Conservation (phyloP, 2,329 filamentous ascomycete genomes). For the Tolypocladium ovalisporum region DNA sequence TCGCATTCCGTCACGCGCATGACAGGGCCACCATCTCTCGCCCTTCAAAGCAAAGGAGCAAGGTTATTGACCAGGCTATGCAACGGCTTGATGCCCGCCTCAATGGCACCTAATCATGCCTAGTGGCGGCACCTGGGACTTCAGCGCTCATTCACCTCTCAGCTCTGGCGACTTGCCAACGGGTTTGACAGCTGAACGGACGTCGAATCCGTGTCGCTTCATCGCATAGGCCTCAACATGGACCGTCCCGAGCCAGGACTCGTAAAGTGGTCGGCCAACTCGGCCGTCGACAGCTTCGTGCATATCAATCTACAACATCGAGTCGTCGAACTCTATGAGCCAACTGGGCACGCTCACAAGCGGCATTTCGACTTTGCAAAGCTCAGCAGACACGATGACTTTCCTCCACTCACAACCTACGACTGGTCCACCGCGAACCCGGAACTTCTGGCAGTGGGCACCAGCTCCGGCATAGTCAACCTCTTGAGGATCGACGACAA, state of each 20-base stretch:
- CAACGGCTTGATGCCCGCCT: background rate
- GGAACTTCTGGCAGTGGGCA: constrained; percentile 64
- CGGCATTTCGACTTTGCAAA: constrained; percentile 47
- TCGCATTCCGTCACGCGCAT: background rate
- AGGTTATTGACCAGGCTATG: background rate
- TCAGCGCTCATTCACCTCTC: background rate
- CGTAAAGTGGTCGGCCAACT: constrained; percentile 55
- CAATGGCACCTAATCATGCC: background rate
- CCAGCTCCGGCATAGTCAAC: constrained; percentile 63
- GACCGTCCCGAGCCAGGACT: constrained; percentile 52
- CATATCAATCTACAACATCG: constrained; percentile 55
- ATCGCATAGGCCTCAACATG: constrained; percentile 23
- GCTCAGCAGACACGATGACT: constrained; percentile 49
- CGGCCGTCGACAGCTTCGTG: constrained; percentile 47
- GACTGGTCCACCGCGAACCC: constrained; percentile 55
- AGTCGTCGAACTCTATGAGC: constrained; percentile 51
- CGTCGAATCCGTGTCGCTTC: background rate
- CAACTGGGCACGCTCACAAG: constrained; percentile 45
- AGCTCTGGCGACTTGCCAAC: background rate
- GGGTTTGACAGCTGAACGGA: background rate
- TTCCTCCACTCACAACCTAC: constrained; percentile 53
- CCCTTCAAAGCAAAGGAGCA: background rate
- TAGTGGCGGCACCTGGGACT: background rate
- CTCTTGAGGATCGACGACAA: constrained; percentile 63
- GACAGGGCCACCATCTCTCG: too few species aligned